Evolutionary conservation across 1,284 basidiomycete species (phyloP), one percentile per base, ranked within the genome.

Genomic region (Irpex sp.): DNA sequence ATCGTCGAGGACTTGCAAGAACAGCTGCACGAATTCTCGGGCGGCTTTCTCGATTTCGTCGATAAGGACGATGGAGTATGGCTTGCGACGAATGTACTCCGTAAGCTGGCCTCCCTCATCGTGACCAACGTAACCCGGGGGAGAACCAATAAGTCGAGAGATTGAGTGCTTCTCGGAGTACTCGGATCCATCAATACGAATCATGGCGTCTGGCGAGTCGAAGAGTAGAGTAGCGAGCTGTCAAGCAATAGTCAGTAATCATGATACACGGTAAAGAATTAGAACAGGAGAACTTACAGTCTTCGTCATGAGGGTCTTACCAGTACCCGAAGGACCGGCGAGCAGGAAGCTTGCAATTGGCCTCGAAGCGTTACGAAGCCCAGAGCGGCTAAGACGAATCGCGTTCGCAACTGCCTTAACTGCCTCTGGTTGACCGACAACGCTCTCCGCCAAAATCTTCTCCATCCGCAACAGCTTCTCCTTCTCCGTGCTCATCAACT

Each of bases 91-190:
- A 57, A 97, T 88, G 69, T 94, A 94, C 79, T 97, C 95, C 4
- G 95, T 96, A 56, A 97, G 83, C 75, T 96, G 93, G 3, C 94
- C 96, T 19, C 93, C 94, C 62, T 90, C 84, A 71, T 97, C 94
- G 74, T 97, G 88, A 2, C 97, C 97, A 54, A 99, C 90, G 73
- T 97, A 98, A 54, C 95, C 90, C 51, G 89, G 93, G 47, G 95
- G 93, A 3, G 94, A 90, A 62, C 95, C 96, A 62, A 97, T 93
- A 62, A 97, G 84, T 38, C 94, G 86, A 37, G 94, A 88, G 62
- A 97, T 92, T 1, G 93, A 92, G 72, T 97, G 95, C 76, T 94
- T 95, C 78, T 97, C 96, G 34, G 93, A 94, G 76, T 97, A 97
- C 73, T 97, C 94, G 47, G 91, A 93, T 70, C 88, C 93, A 75